Evolutionary conservation across 139 green algal genomes (phyloP), one percentile per base, ranked within the genome.

Genomic region (Zygnema circumcarinatum): DNA sequence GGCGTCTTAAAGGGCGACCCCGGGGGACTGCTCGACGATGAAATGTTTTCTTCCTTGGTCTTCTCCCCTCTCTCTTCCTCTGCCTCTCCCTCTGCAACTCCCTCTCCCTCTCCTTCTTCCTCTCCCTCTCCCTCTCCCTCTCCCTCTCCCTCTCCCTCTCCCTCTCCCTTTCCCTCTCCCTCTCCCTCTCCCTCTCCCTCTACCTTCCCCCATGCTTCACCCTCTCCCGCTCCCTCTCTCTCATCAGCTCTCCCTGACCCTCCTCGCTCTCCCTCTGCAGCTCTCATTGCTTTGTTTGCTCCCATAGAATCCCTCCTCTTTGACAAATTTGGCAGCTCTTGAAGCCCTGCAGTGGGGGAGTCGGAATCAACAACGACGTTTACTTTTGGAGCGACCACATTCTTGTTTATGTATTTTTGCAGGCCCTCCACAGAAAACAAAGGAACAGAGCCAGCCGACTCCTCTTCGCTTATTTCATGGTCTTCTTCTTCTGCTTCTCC

Each of bases 101-200:
- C 36, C 31, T 53, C 31, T 3, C 31, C 47, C 47, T 62, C 36
- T 62, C n/a, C 31, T 11, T 53, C 33, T 62, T 3, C 75, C 56
- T 53, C 36, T 53, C 36, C 33, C 36, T 53, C n/a, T 62, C 56
- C 31, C n/a, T 62, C n/a, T n/a, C n/a, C n/a, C n/a, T n/a, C n/a
- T n/a, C n/a, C n/a, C n/a, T n/a, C n/a, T n/a, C n/a, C n/a, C 56
- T 62, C 56, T 62, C 36, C 75, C 36, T 62, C 56, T 62, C 36
- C 36, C 75, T 41, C 75, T 41, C 75, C 36, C 75, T 53, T 11
- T 83, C 33, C 47, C 47, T 62, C 36, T 56, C 76, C 76, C 76
- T 56, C 76, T 16, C 76, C 40, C 36, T 56, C 25, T 56, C 40
- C 38, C 38, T 56, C 38, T 39, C 40, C 38, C 3, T 39, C 76